Evolutionary conservation across 139 green algal genomes (phyloP), one percentile per base, ranked within the genome.

Genomic region (Desmodesmus armatus): DNA sequence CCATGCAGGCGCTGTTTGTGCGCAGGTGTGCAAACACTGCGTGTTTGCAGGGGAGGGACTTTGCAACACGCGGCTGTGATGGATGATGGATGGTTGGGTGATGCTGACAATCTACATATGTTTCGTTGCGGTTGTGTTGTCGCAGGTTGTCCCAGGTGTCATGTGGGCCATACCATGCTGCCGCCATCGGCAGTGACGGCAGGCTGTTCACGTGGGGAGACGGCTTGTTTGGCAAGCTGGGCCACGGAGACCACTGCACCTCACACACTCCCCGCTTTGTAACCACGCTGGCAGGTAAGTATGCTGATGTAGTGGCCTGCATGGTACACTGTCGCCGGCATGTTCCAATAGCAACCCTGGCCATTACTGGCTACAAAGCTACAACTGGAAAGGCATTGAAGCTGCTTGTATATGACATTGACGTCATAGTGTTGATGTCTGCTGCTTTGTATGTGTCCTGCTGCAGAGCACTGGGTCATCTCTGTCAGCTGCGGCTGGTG

Each of bases 141-240:
- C 25, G 60, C 60, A 82, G 78, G 75, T 76, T 91, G 21, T 33
- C 80, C 15, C 27, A 78, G 82, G 91, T 99, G 35, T 94, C 94
- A 0, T 99, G 96, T 88, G 96, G 96, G 0, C 91, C 96, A 7
- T 98, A 92, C 87, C 97, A 99, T 88, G 92, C 86, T 5, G 95
- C 90, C 0, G 95, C 95, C 0, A 88, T 96, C 31, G 90, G 93
- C 5, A 60, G 84, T 23, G 88, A 88, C 2, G 93, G 96, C 11
- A 29, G 66, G 25, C 91, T 99, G 29, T 99, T 94, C 91, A 98
- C 95, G 0, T 99, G 97, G 96, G 97, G 97, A 27, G 94, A 98
- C 73, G 96, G 96, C n/a, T 86, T 95, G 63, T 95, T 94, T 78
- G 96, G 96, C 7, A 94, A 94, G 83, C 92, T 99, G 37, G 97